Evolutionary conservation across 345 rosid species (phyloP), one percentile per base, ranked within the genome.

Genomic region (Camelina neglecta): DNA sequence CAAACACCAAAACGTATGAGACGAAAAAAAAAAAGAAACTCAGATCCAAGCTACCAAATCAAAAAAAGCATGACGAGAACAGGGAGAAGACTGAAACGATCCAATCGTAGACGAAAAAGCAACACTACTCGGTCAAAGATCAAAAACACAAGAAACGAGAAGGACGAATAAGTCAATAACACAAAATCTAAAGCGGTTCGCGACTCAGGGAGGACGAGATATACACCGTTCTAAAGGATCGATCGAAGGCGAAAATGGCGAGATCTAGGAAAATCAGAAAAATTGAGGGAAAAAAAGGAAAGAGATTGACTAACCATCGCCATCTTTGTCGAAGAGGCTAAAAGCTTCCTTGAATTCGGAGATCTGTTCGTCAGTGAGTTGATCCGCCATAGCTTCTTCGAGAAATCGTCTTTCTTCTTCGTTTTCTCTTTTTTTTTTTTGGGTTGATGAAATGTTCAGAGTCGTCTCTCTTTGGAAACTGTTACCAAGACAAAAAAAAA

Each of bases 291-390:
- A 29, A 29, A 48, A 21, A 18, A 24, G 0, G 49, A 12, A 70
- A 53, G 59, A 35, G 69, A 63, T 26, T 24, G 11, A 4, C 50
- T n/a, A 1, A 77, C 80, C 81, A 71, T 77, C 81, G 67, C 81
- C 81, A 50, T 77, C 81, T 26, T 77, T 77, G 39, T 77, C 81
- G 65, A 77, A 29, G 31, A 29, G 31, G 31, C 31, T 29, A 29
- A 29, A 29, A 29, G 31, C 31, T 29, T 29, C 31, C 76, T 77
- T 77, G 76, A 71, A 77, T 21, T 77, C 80, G 11, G 80, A 69
- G 75, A 77, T 77, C 68, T 77, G 81, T 23, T 77, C 80, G 26
- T 77, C 76, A 2, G 76, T 71, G 55, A 77, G 76, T 58, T 77
- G 80, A 0, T 77, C 80, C 66, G 76, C 80, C 80, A 71, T 77